phyloP scores from a whole-genome alignment of 1,284 basidiomycete genomes.

The Leucoagaricus sp. region DNA sequence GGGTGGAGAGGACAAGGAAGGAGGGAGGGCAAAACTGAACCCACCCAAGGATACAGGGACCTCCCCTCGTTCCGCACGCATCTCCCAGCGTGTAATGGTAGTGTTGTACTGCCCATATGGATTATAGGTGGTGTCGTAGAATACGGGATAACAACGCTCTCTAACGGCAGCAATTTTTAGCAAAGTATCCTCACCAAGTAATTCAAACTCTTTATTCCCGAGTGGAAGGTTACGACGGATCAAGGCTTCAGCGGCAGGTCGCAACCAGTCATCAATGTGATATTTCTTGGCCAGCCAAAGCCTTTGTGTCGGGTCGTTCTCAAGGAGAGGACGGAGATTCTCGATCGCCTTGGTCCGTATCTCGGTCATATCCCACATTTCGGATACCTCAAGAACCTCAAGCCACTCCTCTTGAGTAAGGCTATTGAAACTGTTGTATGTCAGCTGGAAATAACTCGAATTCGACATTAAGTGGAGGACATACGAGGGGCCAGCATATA shows the following conservation, averaged over 20 bases:
- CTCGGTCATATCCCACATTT: conserved; percentile 22
- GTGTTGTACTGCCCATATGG: too few species aligned
- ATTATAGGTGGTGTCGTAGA: background rate
- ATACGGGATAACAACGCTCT: conserved; percentile 15
- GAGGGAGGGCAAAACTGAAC: conserved; percentile 3
- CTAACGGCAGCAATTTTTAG: conserved; percentile 21
- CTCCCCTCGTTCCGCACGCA: background rate
- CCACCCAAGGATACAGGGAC: background rate
- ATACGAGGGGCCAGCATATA: too few species aligned
- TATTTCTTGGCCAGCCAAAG: conserved; percentile 20
- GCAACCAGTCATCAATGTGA: conserved; percentile 22
- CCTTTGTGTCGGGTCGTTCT: conserved; percentile 18
- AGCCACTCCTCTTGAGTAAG: conserved; percentile 16
- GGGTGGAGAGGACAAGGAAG: background rate
- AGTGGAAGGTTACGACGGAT: conserved; percentile 20
- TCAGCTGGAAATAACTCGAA: too few species aligned
- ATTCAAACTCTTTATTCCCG: conserved; percentile 16
- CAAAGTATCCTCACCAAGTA: conserved; percentile 20
- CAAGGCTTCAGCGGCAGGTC: conserved; percentile 21
- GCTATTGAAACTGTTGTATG: background rate
- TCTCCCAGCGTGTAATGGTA: background rate
- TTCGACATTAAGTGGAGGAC: too few species aligned
- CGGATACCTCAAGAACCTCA: conserved; percentile 23
- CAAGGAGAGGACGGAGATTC: conserved; percentile 13
- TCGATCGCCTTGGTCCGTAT: conserved; percentile 19